Evolutionary conservation across 192 early-diverging fungal species (phyloP), one percentile per base, ranked within the genome.

Genomic region (Coemansia sp.): DNA sequence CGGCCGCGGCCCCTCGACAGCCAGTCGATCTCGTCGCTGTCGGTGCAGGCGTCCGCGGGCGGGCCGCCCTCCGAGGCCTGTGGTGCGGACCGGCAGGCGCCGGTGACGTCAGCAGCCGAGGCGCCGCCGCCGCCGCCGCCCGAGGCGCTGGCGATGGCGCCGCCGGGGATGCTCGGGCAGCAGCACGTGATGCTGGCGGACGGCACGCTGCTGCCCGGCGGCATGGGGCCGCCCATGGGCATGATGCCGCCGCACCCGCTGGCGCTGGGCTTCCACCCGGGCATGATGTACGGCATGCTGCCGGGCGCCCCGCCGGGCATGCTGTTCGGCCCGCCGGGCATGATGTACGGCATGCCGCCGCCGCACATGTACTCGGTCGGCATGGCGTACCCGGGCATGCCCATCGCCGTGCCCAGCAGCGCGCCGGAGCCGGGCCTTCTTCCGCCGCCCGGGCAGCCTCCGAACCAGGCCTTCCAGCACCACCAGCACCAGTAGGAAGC

Each of bases 201-300:
- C 32, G 65, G 67, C 1, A 47, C 57, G 2, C 57, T 77, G 65
- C 51, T 78, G 35, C 70, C 76, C 14, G 76, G 71, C 14, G 76
- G 71, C 66, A 42, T 68, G 45, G 62, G 59, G 71, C 71, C 70
- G 57, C 77, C 77, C 29, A 71, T 71, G 68, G 71, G 59, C 19
- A 80, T 80, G 71, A 38, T 80, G 42, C 77, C 64, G 51, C 76
- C 76, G 35, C 59, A 45, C 2, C 39, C 7, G 39, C 47, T 24
- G 45, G 20, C 47, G 27, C 69, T 79, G 76, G 77, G 65, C 9
- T 80, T 80, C 68, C 77, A 65, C 19, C 67, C 77, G 5, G 47
- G 59, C 59, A 74, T 80, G 77, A 74, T 80, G 77, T 80, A 62
- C 35, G 77, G 77, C 6, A 80, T 80, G 77, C 60, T 73, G 67